Evolutionary conservation across 257 asterid species (phyloP), one percentile per base, ranked within the genome.

Genomic region (Thymus quinquecostatus): DNA sequence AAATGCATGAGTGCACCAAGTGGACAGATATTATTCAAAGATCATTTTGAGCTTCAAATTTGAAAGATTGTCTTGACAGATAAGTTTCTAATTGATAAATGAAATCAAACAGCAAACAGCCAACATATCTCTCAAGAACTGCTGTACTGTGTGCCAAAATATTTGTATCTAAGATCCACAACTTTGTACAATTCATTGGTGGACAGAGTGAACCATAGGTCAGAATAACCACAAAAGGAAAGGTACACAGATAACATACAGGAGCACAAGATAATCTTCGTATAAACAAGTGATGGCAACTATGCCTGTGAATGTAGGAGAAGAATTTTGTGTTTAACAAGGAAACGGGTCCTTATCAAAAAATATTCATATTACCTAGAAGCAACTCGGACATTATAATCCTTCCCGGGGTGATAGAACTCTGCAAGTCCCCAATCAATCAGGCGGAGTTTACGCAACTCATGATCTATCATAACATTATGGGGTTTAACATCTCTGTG

Each of bases 391-490:
- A 89, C 93, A 68, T 89, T 89, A 77, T 87, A 89, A 50, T 89
- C 96, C 80, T 87, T 87, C 47, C 93, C 89, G 2, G 96, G 93
- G 82, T 89, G 96, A 74, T 89, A 77, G 68, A 77, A 77, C 56
- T 77, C 81, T 9, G 81, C 81, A 65, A 77, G 81, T 32, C 96
- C 96, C 96, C 96, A 89, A 66, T 89, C 93, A 38, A 89, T 89
- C 91, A 89, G 73, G 30, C 96, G 93, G 68, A 89, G 90, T 77
- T 89, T 89, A 50, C 96, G 78, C 79, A 89, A 80, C 71, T 85
- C 96, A 60, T 89, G 96, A 78, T 89, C 96, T 77, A 89, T 89
- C 96, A 89, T 89, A 40, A 89, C 96, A 81, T 89, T 89, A 71
- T 89, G 96, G 54, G 96, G 96, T 82, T 89, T 89, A 53, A 89